A percentile compares a stretch with the other conserved stretches of the same genome.
phyloP scores from a whole-genome alignment of 495 filamentous ascomycete species.

The Aspergillus campestris region DNA sequence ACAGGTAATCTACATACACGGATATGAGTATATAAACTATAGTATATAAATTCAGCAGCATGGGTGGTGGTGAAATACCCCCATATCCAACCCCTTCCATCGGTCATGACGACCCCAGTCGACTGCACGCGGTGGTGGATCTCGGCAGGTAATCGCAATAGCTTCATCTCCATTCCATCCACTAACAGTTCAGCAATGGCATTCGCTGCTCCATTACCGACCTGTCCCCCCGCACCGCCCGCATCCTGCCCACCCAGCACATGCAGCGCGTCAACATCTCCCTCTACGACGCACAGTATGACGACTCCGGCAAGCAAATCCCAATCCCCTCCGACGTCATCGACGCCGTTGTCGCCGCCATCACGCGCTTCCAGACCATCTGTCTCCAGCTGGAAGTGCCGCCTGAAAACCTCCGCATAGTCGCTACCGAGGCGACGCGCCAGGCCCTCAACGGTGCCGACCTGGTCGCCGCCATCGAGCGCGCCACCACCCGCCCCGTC shows the following conservation, averaged over 20 bases:
- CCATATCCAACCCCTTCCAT: neutral
- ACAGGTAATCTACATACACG: too few species aligned
- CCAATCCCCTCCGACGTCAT: slow-evolving; percentile 60
- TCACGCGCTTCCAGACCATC: slow-evolving; percentile 65
- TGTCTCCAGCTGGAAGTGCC: slow-evolving; percentile 64
- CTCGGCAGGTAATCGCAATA: slow-evolving; percentile 20
- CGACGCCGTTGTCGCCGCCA: slow-evolving; percentile 48
- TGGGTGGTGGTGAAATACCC: too few species aligned
- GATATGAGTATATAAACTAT: too few species aligned
- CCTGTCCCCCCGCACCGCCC: slow-evolving; percentile 57
- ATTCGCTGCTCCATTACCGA: slow-evolving; percentile 89
- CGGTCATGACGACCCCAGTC: neutral
- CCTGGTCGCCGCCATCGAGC: slow-evolving; percentile 55
- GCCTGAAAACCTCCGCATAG: slow-evolving; percentile 52
- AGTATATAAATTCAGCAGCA: too few species aligned
- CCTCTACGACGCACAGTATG: slow-evolving; percentile 76
- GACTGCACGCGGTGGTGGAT: slow-evolving; percentile 22
- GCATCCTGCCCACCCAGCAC: slow-evolving; percentile 69
- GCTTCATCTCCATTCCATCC: neutral
- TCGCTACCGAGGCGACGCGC: slow-evolving; percentile 86
- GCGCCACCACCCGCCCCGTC: slow-evolving; percentile 54
- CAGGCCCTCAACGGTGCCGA: slow-evolving; percentile 64
- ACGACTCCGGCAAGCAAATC: slow-evolving; percentile 30
- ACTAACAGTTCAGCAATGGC: slow-evolving; percentile 58
- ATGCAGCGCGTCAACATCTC: slow-evolving; percentile 73